phyloP scores from a whole-genome alignment of 1,139 yeast species.

The Debaryomyces psychrophilus region DNA sequence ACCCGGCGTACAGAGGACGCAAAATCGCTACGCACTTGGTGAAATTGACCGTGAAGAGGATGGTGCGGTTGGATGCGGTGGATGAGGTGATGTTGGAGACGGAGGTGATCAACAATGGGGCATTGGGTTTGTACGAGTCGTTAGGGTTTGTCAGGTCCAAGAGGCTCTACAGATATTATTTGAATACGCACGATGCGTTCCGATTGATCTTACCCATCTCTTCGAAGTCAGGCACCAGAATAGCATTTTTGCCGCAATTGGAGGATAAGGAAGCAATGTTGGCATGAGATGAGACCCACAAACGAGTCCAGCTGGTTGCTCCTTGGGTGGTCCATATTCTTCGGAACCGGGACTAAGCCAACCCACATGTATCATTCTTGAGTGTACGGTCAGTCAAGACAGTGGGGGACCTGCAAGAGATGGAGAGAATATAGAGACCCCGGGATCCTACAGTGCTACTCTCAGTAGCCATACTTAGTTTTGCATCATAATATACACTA shows the following conservation, averaged over 20 bases:
- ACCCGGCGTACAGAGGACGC: constrained; percentile 65
- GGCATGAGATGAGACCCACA: not conserved
- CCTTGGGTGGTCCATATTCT: not conserved
- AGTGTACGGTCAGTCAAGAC: not conserved
- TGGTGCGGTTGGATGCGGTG: constrained; percentile 60
- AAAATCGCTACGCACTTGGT: constrained; percentile 84
- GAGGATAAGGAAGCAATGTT: not conserved
- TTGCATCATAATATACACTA: constrained; percentile 8
- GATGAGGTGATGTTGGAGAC: constrained; percentile 93
- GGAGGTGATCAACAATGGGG: constrained; percentile 80
- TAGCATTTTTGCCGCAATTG: constrained; percentile 34
- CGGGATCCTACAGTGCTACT: not conserved
- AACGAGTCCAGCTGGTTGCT: too few species aligned
- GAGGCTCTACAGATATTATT: constrained; percentile 80
- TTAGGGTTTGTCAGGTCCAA: constrained; percentile 85
- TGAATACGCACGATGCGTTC: constrained; percentile 92
- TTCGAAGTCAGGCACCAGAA: constrained; percentile 32
- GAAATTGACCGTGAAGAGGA: constrained; percentile 60
- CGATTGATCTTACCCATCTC: constrained; percentile 59
- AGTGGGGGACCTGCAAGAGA: not conserved
- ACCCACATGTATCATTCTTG: not conserved
- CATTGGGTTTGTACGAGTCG: constrained; percentile 77
- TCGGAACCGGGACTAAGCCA: not conserved
- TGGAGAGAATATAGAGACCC: not conserved
- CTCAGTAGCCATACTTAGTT: not conserved